Evolutionary conservation across 805 yeast species (phyloP), one percentile per base, ranked within the genome.

Genomic region (Candida boleticola): DNA sequence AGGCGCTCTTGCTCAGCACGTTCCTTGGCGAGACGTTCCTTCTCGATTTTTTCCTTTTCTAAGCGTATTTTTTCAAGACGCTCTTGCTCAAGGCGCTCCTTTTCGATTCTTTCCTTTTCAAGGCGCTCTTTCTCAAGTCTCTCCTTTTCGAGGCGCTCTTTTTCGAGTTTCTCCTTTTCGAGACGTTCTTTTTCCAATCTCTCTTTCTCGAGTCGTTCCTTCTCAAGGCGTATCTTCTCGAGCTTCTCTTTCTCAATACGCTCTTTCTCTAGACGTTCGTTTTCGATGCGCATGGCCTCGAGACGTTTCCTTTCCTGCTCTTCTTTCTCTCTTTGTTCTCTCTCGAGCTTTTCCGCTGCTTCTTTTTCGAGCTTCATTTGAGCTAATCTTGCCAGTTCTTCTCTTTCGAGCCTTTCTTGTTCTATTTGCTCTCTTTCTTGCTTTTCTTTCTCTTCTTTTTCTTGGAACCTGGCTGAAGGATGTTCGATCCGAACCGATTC

Each of bases 341-440:
- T 6, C n/a, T 19, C 25, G n/a, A n/a, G n/a, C n/a, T 9, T 33
- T 10, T 7, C 25, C 13, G 7, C 6, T 4, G n/a, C 36, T 22
- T 33, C 36, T 33, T 20, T 33, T 13, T 33, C 26, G 7, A 20
- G 16, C 14, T 14, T 18, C 19, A 18, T 25, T 5, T 18, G 25
- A 4, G 11, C 36, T 6, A 11, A 4, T 10, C 25, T 11, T 19
- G 6, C 26, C 5, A 17, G 5, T 17, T 37, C 40, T 30, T 40
- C 40, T 11, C 22, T 37, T 21, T 35, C 39, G 19, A 7, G n/a
- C 37, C 19, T 35, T 42, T 35, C 44, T 45, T 29, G 63, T 37
- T 44, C 64, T 45, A 11, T 62, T 53, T 3, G 64, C 58, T 29
- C 67, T 41, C 41, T 57, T 22, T 32, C 39, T 14, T 26, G 29